A percentile compares a stretch with the other conserved stretches of the same genome.
Evolutionary conservation across 2,329 filamentous ascomycete genomes (phyloP).

Genomic region (Cercospora zeina): DNA sequence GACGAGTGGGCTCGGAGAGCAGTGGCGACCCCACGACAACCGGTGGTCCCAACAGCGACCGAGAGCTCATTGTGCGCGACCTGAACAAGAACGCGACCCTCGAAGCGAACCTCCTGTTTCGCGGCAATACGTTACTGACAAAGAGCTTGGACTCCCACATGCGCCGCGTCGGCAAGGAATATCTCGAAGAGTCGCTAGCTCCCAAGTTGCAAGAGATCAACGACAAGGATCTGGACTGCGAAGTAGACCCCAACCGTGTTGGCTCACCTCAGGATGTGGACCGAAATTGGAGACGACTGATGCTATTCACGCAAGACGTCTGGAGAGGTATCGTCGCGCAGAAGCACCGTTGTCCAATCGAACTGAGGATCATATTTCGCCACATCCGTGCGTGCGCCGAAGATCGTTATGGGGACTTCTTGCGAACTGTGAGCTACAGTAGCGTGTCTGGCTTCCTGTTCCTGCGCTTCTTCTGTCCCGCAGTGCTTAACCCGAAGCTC

Average conservation of each 20-base stretch:
- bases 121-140: slow-evolving; percentile 90
- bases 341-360: slow-evolving; percentile 72
- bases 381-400: slow-evolving; percentile 91
- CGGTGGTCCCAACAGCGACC: slow-evolving; percentile 52
- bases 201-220: slow-evolving; percentile 88
- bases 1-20: slow-evolving; percentile 67
- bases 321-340: slow-evolving; percentile 82
- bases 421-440: slow-evolving; percentile 86
- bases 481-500: slow-evolving; percentile 92
- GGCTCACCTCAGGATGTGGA: slow-evolving; percentile 67
- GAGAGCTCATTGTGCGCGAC: slow-evolving; percentile 72
- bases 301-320: slow-evolving; percentile 74
- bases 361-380: slow-evolving; percentile 81
- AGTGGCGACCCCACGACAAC: slow-evolving; percentile 56
- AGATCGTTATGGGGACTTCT: slow-evolving; percentile 89
- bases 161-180: slow-evolving; percentile 89
- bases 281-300: slow-evolving; percentile 77
- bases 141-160: slow-evolving; percentile 94
- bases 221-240: slow-evolving; percentile 84
- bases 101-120: slow-evolving; percentile 91
- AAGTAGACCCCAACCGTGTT: slow-evolving; percentile 87
- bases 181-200: slow-evolving; percentile 81
- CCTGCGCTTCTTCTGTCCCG: slow-evolving; percentile 90
- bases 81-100: slow-evolving; percentile 76
- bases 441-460: slow-evolving; percentile 95